Percentiles rank a stretch among this genome's conserved stretches.
Evolutionary conservation across 2,329 filamentous ascomycete genomes (phyloP).

Genomic region (Nakataea oryzae): DNA sequence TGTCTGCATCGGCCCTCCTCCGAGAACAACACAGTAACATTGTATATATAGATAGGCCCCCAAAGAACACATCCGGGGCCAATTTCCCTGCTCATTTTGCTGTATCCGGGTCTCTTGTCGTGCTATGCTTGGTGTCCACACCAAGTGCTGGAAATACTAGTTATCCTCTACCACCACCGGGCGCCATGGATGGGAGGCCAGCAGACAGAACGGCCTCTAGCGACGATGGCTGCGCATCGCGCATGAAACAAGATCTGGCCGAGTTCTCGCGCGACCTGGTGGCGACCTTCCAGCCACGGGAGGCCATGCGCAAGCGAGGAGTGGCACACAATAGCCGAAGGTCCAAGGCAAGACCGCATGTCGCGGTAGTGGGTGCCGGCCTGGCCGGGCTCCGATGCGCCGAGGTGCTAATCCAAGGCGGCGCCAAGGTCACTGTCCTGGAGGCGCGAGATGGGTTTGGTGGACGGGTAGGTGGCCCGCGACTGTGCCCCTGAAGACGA

Average conservation of each 20-base stretch:
- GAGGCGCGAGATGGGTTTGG: constrained; percentile 45
- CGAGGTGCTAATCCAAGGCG: constrained; percentile 40
- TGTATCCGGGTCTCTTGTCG: too few relatives aligned
- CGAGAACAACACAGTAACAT: neutral
- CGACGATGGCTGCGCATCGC: neutral
- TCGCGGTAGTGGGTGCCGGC: constrained; percentile 46
- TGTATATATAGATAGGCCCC: neutral
- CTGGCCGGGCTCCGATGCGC: constrained; percentile 46
- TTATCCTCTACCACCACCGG: neutral
- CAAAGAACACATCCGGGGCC: neutral
- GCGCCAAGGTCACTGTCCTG: constrained; percentile 44
- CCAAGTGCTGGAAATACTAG: neutral
- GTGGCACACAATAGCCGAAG: neutral
- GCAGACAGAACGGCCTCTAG: neutral
- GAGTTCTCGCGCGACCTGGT: neutral
- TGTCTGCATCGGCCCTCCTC: neutral
- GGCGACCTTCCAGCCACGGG: neutral
- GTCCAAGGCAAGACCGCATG: constrained; percentile 2
- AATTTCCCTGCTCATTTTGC: neutral
- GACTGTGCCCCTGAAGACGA: neutral
- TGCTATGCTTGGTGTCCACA: neutral
- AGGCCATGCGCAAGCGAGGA: neutral
- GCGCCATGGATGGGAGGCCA: neutral
- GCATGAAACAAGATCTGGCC: neutral
- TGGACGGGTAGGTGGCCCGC: constrained; percentile 28